These are phyloP conservation scores for Picea engelmannii DNA, from an alignment of 83 land plant genomes.

Conservation along the genomic window DNA sequence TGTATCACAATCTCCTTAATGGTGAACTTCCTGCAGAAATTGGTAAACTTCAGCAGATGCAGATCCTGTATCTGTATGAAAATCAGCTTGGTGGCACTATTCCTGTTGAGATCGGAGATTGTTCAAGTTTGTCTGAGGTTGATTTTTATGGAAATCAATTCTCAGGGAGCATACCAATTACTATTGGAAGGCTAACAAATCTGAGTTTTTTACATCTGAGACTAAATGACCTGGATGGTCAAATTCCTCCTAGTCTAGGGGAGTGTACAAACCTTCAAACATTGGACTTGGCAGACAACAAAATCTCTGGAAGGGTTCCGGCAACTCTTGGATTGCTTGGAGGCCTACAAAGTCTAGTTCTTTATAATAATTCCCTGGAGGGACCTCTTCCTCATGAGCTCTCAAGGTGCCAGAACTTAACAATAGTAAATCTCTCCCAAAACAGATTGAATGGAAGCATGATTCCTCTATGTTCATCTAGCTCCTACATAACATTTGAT, in stretches of 20 bases:
- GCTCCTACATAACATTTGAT: constrained; percentile 56
- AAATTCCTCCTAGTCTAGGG: constrained; percentile 55
- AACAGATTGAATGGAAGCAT: constrained; percentile 69
- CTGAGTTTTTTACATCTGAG: constrained; percentile 61
- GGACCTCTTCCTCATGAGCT: constrained; percentile 58
- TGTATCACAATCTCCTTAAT: constrained; percentile 54
- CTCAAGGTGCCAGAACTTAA: constrained; percentile 39
- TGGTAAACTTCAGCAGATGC: constrained; percentile 50
- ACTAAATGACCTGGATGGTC: constrained; percentile 55
- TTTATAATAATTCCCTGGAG: constrained; percentile 71
- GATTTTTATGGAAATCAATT: constrained; percentile 69
- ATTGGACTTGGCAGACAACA: constrained; percentile 69
- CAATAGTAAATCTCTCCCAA: constrained; percentile 64
- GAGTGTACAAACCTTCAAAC: constrained; percentile 40
- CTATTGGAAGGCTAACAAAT: constrained; percentile 50
- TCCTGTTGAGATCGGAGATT: constrained; percentile 64
- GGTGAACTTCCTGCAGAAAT: constrained; percentile 60
- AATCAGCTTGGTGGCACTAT: constrained; percentile 70
- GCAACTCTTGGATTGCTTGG: constrained; percentile 37
- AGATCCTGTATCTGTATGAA: constrained; percentile 49
- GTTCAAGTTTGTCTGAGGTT: constrained; percentile 56
- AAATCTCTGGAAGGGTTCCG: constrained; percentile 52
- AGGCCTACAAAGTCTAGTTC: constrained; percentile 48
- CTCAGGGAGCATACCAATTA: constrained; percentile 50
- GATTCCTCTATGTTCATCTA: constrained; percentile 47